Evolutionary conservation across 257 asterid genomes (phyloP).

Genomic region (Solanum corneliomulleri): DNA sequence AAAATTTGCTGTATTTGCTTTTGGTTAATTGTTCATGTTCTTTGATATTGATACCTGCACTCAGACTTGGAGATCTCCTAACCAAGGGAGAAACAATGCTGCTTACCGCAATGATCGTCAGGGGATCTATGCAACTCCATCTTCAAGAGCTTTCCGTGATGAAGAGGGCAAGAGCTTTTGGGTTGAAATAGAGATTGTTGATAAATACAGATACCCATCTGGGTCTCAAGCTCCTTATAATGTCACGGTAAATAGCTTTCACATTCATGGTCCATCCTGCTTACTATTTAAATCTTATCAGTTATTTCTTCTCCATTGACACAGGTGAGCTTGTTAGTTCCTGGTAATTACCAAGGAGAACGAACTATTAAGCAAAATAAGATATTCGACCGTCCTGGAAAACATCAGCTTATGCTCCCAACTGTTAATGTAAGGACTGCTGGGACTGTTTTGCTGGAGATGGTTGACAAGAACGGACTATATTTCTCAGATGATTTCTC

Average conservation of each 20-base stretch:
- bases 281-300: neutral
- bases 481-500: slow-evolving; percentile 88
- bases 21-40: neutral
- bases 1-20: neutral
- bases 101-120: slow-evolving; percentile 60
- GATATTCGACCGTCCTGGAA: slow-evolving; percentile 50
- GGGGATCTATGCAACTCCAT: slow-evolving; percentile 75
- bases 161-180: slow-evolving; percentile 98
- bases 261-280: neutral
- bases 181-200: slow-evolving; percentile 87
- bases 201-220: slow-evolving; percentile 67
- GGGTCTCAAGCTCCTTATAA: slow-evolving; percentile 93
- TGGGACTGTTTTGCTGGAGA: slow-evolving; percentile 88
- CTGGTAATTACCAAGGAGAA: slow-evolving; percentile 97
- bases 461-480: slow-evolving; percentile 89
- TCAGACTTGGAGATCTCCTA: slow-evolving; percentile 87
- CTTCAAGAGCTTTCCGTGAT: slow-evolving; percentile 90
- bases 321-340: slow-evolving; percentile 90
- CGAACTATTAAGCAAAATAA: slow-evolving; percentile 71
- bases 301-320: neutral
- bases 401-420: slow-evolving; percentile 64
- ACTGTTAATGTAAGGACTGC: slow-evolving; percentile 81
- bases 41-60: neutral
- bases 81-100: slow-evolving; percentile 84
- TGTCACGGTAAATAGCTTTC: slow-evolving; percentile 52